Base-by-base conservation (phyloP, 2,329 filamentous ascomycete genomes). In the Colletotrichum sp. region DNA sequence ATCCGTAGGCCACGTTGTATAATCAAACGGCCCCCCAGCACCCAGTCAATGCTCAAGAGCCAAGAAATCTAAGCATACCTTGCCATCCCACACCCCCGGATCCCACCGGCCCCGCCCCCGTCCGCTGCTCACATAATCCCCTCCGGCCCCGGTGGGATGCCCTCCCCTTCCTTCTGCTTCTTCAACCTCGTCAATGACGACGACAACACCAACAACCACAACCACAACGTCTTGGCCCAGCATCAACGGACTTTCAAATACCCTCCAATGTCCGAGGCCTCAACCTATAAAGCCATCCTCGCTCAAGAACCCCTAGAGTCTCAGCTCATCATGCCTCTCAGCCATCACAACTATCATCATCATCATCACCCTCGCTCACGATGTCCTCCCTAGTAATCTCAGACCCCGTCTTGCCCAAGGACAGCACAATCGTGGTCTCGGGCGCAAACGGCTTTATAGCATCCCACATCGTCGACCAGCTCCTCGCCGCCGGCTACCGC, bases 391-490 rank as follows among this genome's bases (percentile, higher is more conserved):
- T 72, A 4, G 21, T 28, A 13, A 52, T 67, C 15, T 12, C 26
- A 24, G 18, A 69, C 21, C 24, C 58, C 6, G n/a, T 48, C 13
- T 60, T 74, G 10, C 30, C 71, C 5, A 16, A 18, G 8, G 21
- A 21, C 24, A 65, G 38, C 48, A 73, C 48, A 2, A 78, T 87
- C 30, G 81, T 84, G n/a, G 84, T 87, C 32, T 87, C 85, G 2
- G 86, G 86, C 38, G 83, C 83, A 72, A 88, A 87, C 76, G 85
- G 85, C 76, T 86, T 86, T 74, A 84, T 87, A 34, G 86, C 83
- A 15, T 82, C 83, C 60, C 85, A 86, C 77, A 84, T 83, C 68
- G 80, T 83, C 61, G 83, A 84, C 6, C 79, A 81, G 1, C 80
- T 86, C 18, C 82, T 88, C 3, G 18, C 77, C 7, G 74, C 80